These are phyloP conservation scores for Monilinia fructigena DNA, from an alignment of 2,329 filamentous ascomycete species.

Conservation along the genomic window DNA sequence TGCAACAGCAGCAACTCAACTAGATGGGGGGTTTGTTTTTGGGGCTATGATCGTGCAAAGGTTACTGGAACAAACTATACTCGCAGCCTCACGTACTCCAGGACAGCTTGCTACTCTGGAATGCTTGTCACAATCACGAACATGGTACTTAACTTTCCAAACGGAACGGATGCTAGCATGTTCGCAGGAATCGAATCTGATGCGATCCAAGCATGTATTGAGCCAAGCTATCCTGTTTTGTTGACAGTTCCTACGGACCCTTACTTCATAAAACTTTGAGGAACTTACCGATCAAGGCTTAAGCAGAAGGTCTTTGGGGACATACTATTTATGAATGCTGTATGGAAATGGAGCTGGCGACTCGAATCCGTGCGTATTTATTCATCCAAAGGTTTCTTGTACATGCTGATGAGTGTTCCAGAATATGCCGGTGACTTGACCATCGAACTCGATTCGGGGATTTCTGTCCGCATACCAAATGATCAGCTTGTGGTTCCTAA, in stretches of 20 bases:
- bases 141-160: slow-evolving; percentile 20
- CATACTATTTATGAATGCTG: slow-evolving; percentile 10
- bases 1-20: background rate
- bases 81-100: background rate
- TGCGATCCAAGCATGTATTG: slow-evolving; percentile 11
- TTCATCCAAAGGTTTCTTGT: background rate
- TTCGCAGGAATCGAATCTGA: background rate
- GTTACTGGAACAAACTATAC: slow-evolving; percentile 12
- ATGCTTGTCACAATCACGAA: slow-evolving; percentile 19
- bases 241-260: background rate
- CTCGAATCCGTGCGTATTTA: background rate
- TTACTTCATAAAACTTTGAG: background rate
- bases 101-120: background rate
- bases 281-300: background rate
- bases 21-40: slow-evolving; percentile 6
- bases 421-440: slow-evolving; percentile 18
- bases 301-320: background rate
- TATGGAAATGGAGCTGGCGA: background rate
- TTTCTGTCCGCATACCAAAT: slow-evolving; percentile 22
- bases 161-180: slow-evolving; percentile 17
- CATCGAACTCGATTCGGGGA: slow-evolving; percentile 13
- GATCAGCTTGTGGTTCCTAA: slow-evolving; percentile 15
- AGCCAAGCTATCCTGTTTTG: slow-evolving; percentile 13
- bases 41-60: slow-evolving; percentile 20
- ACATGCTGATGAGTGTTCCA: background rate